Evolutionary conservation across 2,329 filamentous ascomycete species (phyloP), one percentile per base, ranked within the genome.

Genomic region (Paraphoma chrysanthemicola): DNA sequence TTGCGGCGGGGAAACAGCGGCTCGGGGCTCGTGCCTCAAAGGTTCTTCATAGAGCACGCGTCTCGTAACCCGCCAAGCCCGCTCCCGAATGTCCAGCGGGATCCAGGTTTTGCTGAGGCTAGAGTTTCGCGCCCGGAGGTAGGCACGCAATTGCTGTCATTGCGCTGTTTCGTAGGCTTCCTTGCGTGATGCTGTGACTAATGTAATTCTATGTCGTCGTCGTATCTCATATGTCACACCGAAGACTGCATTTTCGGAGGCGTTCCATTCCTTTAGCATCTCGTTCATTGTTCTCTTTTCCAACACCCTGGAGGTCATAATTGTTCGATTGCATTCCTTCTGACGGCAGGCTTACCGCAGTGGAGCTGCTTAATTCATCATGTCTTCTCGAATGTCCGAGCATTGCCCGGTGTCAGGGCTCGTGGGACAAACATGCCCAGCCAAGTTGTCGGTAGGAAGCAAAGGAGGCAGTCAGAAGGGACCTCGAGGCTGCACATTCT

Each of bases 401-500:
- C 59, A 51, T 43, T 69, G 66, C 43, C 66, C 66, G 41, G 54
- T 66, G 10, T 67, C 66, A 39, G 63, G 64, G 23, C 47, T 54
- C 28, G 57, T 54, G 18, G 59, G 60, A 30, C 48, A 43, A 48
- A 46, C 43, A 30, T 69, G 66, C 30, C 63, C 64, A 36, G 60
- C 51, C 44, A 58, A 54, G 14, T 60, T 60, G 12, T 43, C 41
- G 43, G 36, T 56, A 47, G 56, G 54, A n/a, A 63, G 59, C 44
- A 63, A 50, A 30, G 59, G 49, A 42, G 49, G 52, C 9, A 67
- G 54, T 41, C 53, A 47, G 41, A 62, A 50, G 46, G 66, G 66
- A 10, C 66, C 66, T 11, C 56, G 66, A 38, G 66, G 66, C n/a
- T 69, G 66, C 49, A 66, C 64, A 48, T 62, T 69, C 42, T 69